Evolutionary conservation across 2,329 filamentous ascomycete genomes (phyloP).

Genomic region (Claviceps fusiformis): DNA sequence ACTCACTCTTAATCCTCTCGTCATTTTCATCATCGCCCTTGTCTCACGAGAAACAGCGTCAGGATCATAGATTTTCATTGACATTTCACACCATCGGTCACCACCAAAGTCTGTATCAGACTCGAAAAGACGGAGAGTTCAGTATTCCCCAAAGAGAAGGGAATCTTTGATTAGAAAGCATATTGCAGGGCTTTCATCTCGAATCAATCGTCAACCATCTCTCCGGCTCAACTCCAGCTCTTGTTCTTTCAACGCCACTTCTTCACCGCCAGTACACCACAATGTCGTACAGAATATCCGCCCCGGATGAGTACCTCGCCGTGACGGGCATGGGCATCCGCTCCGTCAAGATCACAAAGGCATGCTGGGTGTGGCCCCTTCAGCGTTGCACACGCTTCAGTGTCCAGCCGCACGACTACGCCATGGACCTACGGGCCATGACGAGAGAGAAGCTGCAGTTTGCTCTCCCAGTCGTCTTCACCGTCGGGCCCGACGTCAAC

Average conservation of each 20-base stretch:
- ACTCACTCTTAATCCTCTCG: too few species aligned
- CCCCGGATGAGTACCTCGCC: conserved; percentile 74
- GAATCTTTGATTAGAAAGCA: too few species aligned
- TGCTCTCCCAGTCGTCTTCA: conserved; percentile 70
- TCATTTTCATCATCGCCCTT: not conserved
- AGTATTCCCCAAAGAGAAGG: too few species aligned
- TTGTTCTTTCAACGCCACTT: not conserved
- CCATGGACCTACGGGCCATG: conserved; percentile 75
- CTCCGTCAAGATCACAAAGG: conserved; percentile 66
- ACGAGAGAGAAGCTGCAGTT: conserved; percentile 81
- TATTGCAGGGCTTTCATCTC: not conserved
- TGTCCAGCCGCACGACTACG: conserved; percentile 68
- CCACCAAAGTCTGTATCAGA: not conserved
- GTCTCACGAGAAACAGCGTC: not conserved
- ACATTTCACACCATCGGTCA: not conserved
- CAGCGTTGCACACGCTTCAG: conserved; percentile 51
- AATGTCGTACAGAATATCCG: conserved; percentile 55
- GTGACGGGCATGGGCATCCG: conserved; percentile 68
- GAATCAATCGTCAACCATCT: not conserved
- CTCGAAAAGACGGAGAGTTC: too few species aligned
- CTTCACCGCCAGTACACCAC: not conserved
- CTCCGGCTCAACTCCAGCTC: not conserved
- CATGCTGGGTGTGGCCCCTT: conserved; percentile 57
- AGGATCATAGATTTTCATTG: too few species aligned
- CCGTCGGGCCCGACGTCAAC: conserved; percentile 67